Conservation (phyloP, 805 yeast species). For the Saccharomycopsis capsularis region DNA sequence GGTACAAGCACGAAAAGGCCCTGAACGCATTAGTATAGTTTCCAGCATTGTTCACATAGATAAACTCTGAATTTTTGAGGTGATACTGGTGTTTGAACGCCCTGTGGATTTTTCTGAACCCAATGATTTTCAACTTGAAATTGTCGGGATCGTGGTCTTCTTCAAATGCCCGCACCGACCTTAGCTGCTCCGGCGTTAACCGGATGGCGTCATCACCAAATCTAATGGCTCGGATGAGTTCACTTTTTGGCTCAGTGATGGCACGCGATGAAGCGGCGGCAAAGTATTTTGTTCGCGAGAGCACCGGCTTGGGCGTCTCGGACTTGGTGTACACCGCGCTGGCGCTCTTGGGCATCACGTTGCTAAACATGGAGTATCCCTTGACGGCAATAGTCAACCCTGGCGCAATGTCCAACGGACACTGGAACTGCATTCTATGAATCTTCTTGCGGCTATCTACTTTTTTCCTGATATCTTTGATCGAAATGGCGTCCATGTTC, state of each 20-base stretch:
- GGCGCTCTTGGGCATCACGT: conserved; percentile 44
- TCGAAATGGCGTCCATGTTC: conserved; percentile 31
- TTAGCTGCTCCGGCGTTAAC: conserved; percentile 33
- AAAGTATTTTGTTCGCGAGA: conserved; percentile 35
- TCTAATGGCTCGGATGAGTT: conserved; percentile 33
- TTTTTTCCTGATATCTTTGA: conserved; percentile 37
- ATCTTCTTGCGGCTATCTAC: conserved; percentile 55
- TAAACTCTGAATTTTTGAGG: conserved; percentile 48
- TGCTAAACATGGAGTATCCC: conserved; percentile 60
- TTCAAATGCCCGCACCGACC: conserved; percentile 30
- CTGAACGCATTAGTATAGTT: conserved; percentile 53
- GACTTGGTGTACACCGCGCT: conserved; percentile 48
- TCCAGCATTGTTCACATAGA: conserved; percentile 58
- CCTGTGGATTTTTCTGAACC: conserved; percentile 46
- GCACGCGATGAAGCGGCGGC: conserved; percentile 35
- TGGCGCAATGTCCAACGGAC: conserved; percentile 52
- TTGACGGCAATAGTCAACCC: conserved; percentile 55
- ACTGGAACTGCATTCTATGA: conserved; percentile 53
- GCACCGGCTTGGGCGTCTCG: conserved; percentile 46
- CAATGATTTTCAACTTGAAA: conserved; percentile 50
- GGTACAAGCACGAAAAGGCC: conserved; percentile 63
- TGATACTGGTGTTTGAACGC: conserved; percentile 46
- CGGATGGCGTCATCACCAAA: conserved; percentile 43
- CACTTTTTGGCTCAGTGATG: conserved; percentile 32
- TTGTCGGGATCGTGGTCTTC: conserved; percentile 22